phyloP scores from a whole-genome alignment of 106 monocot species.

The Dendrobium huoshanense region DNA sequence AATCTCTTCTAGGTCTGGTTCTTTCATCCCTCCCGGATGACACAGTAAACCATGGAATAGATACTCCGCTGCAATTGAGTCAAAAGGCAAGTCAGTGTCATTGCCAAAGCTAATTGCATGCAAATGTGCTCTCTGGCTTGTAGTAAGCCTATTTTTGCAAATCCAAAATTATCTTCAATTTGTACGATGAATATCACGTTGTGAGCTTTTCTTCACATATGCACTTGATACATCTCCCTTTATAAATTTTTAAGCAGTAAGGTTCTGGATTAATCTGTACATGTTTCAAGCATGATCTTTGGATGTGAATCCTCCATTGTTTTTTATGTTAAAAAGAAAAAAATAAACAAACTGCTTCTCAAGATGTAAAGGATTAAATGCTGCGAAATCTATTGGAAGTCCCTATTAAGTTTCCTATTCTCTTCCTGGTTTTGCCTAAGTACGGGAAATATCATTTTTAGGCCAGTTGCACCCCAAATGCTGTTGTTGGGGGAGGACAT shows the following conservation, averaged over 20 bases:
- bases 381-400: neutral
- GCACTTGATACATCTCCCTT: too few relatives aligned
- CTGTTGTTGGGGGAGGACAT: neutral
- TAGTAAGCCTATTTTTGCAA: neutral
- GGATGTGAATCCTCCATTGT: neutral
- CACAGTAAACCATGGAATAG: slow-evolving; percentile 45
- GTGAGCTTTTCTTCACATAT: too few relatives aligned
- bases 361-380: neutral
- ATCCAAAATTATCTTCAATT: neutral
- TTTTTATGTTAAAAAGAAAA: neutral
- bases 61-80: slow-evolving; percentile 56
- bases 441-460: neutral
- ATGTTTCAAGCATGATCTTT: neutral
- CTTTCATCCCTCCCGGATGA: slow-evolving; percentile 87
- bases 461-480: neutral
- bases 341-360: neutral
- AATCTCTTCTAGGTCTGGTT: slow-evolving; percentile 62
- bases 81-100: slow-evolving; percentile 56
- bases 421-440: neutral
- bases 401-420: neutral
- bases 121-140: neutral
- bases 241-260: too few relatives aligned
- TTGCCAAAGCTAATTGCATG: neutral
- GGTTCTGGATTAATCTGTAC: neutral
- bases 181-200: neutral